Conservation (phyloP, 371 early-diverging fungal species). For the Mortierella sp. region DNA sequence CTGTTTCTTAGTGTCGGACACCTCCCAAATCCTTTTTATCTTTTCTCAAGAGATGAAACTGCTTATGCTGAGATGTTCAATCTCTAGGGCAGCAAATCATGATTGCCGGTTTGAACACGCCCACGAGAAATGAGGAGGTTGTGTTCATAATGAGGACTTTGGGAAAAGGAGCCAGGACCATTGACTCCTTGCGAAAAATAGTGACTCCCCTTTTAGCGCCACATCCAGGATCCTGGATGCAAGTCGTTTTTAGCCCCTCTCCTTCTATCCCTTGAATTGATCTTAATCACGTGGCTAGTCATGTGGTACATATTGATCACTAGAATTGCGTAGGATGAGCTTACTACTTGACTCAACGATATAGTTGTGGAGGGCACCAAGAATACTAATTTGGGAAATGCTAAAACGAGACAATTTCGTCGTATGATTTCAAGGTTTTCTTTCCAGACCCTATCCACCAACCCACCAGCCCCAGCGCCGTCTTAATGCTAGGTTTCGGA, state of each 20-base stretch:
- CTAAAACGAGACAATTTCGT: neutral
- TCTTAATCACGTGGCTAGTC: too few relatives aligned
- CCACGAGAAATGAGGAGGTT: conserved; percentile 6
- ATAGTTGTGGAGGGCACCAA: neutral
- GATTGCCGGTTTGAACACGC: conserved; percentile 21
- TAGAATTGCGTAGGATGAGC: conserved; percentile 6
- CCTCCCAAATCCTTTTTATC: neutral
- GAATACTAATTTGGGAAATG: neutral
- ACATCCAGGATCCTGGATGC: neutral
- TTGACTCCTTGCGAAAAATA: conserved; percentile 1
- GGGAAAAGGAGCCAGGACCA: neutral
- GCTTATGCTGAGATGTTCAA: neutral
- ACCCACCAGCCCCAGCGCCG: too few relatives aligned
- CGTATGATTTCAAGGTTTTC: neutral
- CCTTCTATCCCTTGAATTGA: neutral
- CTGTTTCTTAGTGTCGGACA: neutral
- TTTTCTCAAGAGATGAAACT: neutral
- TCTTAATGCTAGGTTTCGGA: too few relatives aligned
- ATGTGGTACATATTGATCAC: neutral
- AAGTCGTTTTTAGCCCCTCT: neutral
- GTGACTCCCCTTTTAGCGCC: neutral
- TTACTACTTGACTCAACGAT: neutral
- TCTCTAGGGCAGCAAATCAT: conserved; percentile 35
- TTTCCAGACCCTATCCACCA: too few relatives aligned
- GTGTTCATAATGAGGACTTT: neutral